Evolutionary conservation across 352 stramenopile species (phyloP), one percentile per base, ranked within the genome.

Genomic region (Pythium biforme): DNA sequence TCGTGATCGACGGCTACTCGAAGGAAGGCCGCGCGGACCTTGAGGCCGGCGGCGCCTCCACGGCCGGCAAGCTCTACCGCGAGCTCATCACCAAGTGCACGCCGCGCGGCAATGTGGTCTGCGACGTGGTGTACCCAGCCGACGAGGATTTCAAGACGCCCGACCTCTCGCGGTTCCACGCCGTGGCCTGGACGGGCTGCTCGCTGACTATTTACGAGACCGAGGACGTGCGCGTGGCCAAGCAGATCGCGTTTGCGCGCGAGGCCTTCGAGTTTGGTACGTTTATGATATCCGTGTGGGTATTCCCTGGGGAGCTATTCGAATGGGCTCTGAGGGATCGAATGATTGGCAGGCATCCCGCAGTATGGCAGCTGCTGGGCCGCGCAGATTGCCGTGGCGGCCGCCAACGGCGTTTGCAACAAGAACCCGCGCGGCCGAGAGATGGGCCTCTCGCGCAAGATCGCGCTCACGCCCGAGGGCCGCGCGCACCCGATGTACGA

Each of bases 341-440:
- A 3, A n/a, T 11, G 3, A 4, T 43, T 14, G 15, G 37, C 17
- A 88, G 80, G 81, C 12, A 69, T 90, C 33, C 81, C 79, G 33
- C 82, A 94, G 65, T 94, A 88, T 49, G 85, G 85, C 40, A 92
- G 82, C 54, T 94, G 85, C 70, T 94, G 81, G 81, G 85, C 79
- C 20, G 82, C 80, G 55, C 85, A 94, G 72, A 90, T 94, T 54
- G 85, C 85, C 9, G 82, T 92, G 19, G 68, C 70, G 47, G 82
- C 82, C 49, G 77, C 84, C 29, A 77, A 79, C 49, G 84, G 84
- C 14, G 62, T 84, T 53, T 89, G 81, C 54, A 81, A 68, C 40
- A 62, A 75, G 45, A 94, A 94, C 62, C 81, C 79, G 23, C 70
- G 75, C 9, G 84, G 84, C 39, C 77, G 81, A 7, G 84, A 94